A percentile compares a stretch with the other conserved stretches of the same genome.
phyloP scores from a whole-genome alignment of 768 basidiomycete genomes.

The Phaeotremella fagi region DNA sequence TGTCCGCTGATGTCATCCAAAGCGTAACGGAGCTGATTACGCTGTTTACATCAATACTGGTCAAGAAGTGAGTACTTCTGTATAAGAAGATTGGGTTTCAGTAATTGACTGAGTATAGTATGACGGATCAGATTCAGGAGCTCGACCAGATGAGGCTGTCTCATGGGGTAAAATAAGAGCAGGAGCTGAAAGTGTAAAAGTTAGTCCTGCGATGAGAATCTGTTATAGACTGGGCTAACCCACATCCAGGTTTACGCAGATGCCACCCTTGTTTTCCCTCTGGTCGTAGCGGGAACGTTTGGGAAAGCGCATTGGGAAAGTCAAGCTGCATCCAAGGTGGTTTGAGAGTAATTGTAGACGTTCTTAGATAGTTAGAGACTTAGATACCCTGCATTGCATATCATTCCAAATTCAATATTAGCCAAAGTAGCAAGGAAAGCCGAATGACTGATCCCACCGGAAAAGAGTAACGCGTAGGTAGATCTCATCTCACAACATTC shows the following conservation, averaged over 20 bases:
- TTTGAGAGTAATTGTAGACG: background rate
- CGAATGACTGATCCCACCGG: background rate
- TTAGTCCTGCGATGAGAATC: constrained; percentile 29
- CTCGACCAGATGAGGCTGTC: constrained; percentile 93
- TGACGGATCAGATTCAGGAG: constrained; percentile 96
- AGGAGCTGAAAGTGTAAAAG: constrained; percentile 53
- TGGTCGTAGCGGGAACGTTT: constrained; percentile 92
- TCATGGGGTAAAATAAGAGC: constrained; percentile 98
- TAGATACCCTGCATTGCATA: background rate
- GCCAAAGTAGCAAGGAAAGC: too few species aligned
- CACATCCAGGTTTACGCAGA: constrained; percentile 75
- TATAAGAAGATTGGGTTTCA: background rate
- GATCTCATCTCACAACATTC: too few species aligned
- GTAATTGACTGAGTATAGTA: constrained; percentile 53
- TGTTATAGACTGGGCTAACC: constrained; percentile 2
- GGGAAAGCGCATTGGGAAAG: constrained; percentile 54
- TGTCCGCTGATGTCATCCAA: too few species aligned
- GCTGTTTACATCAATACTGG: constrained; percentile 98
- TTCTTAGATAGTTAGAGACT: background rate
- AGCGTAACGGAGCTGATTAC: constrained; percentile 97
- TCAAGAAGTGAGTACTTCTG: constrained; percentile 58
- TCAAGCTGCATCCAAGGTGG: constrained; percentile 14
- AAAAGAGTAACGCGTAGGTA: too few species aligned
- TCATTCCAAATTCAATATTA: background rate
- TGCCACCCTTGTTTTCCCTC: constrained; percentile 90